These are phyloP conservation scores for Neolentinus lepideus DNA, from an alignment of 1,284 basidiomycete species.

Conservation along the genomic window DNA sequence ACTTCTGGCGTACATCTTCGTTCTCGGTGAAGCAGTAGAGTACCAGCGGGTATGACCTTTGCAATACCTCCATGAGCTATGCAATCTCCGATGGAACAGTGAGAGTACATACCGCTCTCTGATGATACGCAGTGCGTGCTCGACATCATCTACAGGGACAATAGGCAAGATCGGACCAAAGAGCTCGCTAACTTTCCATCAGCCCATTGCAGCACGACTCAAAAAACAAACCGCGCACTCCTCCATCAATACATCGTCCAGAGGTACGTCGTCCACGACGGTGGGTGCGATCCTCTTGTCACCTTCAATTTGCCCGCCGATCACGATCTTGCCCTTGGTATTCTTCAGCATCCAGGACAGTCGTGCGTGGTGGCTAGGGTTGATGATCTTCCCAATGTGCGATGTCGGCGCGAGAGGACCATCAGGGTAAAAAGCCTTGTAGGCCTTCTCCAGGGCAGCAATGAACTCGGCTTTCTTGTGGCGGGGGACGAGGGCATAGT, in stretches of 20 bases:
- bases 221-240: slow-evolving; percentile 24
- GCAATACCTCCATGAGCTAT: not conserved
- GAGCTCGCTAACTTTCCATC: slow-evolving; percentile 38
- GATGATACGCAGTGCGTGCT: slow-evolving; percentile 46
- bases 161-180: slow-evolving; percentile 68
- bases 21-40: slow-evolving; percentile 42
- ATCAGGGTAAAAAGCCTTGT: slow-evolving; percentile 28
- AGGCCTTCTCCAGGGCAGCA: slow-evolving; percentile 33
- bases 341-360: slow-evolving; percentile 38
- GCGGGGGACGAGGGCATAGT: slow-evolving; percentile 53
- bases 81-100: not conserved
- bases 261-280: slow-evolving; percentile 37
- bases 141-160: slow-evolving; percentile 45
- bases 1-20: slow-evolving; percentile 28
- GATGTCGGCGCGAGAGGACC: slow-evolving; percentile 31
- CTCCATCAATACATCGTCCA: slow-evolving; percentile 46
- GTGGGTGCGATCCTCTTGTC: slow-evolving; percentile 36
- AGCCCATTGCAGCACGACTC: not conserved
- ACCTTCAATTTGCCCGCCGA: slow-evolving; percentile 43
- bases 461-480: slow-evolving; percentile 45
- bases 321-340: slow-evolving; percentile 48
- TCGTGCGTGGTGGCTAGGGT: slow-evolving; percentile 41
- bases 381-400: slow-evolving; percentile 37
- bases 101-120: slow-evolving; percentile 29
- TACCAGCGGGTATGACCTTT: slow-evolving; percentile 38